Conservation (phyloP, 257 asterid species). For the Solanum okadae region DNA sequence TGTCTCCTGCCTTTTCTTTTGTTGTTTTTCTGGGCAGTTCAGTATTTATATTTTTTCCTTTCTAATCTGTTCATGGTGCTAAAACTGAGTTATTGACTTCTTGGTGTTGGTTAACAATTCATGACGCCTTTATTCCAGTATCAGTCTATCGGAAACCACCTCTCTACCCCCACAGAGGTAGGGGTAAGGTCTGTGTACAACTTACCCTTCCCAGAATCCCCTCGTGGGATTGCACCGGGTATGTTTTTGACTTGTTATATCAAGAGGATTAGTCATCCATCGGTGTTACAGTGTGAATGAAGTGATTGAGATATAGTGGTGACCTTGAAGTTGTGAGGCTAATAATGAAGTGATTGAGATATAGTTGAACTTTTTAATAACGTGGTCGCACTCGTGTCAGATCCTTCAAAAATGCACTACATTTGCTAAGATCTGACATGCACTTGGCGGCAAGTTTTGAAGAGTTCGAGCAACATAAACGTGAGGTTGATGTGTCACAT, state of each 20-base stretch:
- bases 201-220: fast-evolving
- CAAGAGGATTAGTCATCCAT: neutral
- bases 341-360: neutral
- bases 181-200: neutral
- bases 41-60: neutral
- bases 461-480: fast-evolving
- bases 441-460: fast-evolving
- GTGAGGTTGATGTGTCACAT: neutral
- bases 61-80: neutral
- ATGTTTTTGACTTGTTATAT: neutral
- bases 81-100: neutral
- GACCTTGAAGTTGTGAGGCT: neutral
- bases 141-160: neutral
- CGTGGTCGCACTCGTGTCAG: fast-evolving
- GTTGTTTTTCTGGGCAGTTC: neutral
- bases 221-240: neutral
- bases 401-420: fast-evolving
- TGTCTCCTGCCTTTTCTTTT: neutral
- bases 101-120: neutral
- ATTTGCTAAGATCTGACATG: neutral
- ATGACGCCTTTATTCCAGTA: neutral
- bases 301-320: neutral
- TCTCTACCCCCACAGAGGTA: neutral
- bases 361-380: neutral
- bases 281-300: neutral